These are phyloP conservation scores for Vachellia pachyceras DNA, from an alignment of 306 rosid genomes.

Conservation along the genomic window DNA sequence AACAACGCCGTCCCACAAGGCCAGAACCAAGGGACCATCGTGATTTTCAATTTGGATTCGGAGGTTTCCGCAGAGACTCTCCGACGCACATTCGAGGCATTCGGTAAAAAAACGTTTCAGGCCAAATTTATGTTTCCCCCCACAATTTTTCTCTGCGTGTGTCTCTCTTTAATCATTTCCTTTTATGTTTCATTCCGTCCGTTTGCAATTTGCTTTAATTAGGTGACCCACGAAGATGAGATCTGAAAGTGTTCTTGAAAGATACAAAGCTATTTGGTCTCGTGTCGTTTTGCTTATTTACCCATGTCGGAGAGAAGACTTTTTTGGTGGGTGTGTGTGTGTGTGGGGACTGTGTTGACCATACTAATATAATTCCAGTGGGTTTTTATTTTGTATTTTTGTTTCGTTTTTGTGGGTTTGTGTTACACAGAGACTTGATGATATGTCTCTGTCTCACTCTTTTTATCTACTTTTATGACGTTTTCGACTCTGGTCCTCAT, in stretches of 20 bases:
- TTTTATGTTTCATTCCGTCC: background rate
- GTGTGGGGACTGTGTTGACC: constrained; percentile 12
- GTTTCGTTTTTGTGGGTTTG: too few species aligned
- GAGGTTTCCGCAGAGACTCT: constrained; percentile 51
- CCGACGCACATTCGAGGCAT: constrained; percentile 55
- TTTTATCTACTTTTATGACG: constrained; percentile 12
- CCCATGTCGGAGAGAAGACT: constrained; percentile 1
- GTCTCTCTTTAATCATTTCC: background rate
- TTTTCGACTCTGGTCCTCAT: background rate
- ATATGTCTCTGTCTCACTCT: constrained; percentile 39
- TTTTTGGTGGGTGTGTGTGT: too few species aligned
- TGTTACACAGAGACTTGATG: background rate
- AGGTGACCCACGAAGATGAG: background rate
- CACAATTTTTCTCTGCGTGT: too few species aligned
- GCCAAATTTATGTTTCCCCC: background rate
- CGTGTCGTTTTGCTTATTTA: constrained; percentile 13
- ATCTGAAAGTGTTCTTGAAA: constrained; percentile 28
- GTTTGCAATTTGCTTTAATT: background rate
- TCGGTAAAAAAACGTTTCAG: constrained; percentile 50
- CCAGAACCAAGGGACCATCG: constrained; percentile 82
- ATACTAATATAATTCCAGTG: background rate
- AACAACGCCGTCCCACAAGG: constrained; percentile 52
- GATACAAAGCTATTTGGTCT: background rate
- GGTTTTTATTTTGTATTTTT: background rate
- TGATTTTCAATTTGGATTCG: constrained; percentile 69